phyloP scores from a whole-genome alignment of 164 flowering plant species.

The Liriodendron chinense region DNA sequence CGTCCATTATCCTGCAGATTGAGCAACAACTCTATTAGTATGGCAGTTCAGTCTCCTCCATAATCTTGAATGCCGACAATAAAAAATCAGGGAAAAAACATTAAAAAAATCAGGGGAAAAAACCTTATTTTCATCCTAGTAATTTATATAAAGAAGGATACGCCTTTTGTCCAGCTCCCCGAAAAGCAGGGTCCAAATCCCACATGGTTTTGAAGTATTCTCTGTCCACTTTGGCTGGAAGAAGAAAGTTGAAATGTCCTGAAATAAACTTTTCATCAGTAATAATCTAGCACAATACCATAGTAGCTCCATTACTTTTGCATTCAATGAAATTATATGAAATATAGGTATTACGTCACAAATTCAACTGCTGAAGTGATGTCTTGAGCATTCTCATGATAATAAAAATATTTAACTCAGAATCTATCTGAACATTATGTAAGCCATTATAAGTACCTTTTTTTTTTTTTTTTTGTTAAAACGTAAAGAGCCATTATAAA shows the following conservation, averaged over 20 bases:
- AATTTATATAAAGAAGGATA: constrained; percentile 24
- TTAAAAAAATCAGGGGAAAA: neutral
- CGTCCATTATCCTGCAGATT: too few species aligned
- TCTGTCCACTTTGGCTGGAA: constrained; percentile 16
- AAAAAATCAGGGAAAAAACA: neutral
- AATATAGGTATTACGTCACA: neutral
- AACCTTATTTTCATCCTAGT: neutral
- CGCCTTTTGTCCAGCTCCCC: constrained; percentile 93
- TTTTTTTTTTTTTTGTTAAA: too few species aligned
- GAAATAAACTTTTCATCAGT: constrained; percentile 15
- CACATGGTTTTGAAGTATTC: constrained; percentile 42
- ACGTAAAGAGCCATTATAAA: too few species aligned
- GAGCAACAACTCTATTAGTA: too few species aligned
- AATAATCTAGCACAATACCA: neutral
- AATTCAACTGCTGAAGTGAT: neutral
- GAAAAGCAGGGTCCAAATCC: constrained; percentile 91
- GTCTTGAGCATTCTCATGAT: neutral
- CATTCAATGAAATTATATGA: neutral
- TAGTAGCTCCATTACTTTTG: neutral
- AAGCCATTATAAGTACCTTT: too few species aligned
- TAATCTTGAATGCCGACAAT: neutral
- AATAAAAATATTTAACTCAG: too few species aligned
- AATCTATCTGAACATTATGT: too few species aligned
- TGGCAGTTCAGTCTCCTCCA: too few species aligned
- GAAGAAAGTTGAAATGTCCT: constrained; percentile 25